phyloP scores from a whole-genome alignment of 176 grass and related monocot genomes.

The Aegilops longissima region DNA sequence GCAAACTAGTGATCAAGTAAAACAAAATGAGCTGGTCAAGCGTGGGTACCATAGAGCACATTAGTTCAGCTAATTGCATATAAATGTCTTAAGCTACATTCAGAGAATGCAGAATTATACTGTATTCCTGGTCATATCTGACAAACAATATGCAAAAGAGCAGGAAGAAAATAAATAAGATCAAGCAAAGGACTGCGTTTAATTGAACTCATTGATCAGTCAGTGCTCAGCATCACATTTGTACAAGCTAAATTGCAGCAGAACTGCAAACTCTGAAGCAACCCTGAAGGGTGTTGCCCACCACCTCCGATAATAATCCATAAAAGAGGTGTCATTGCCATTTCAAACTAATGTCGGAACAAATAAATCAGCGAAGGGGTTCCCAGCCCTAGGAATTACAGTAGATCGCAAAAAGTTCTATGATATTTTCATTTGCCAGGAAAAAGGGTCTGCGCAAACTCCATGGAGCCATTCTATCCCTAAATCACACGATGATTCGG shows the following conservation, averaged over 20 bases:
- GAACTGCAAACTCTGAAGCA: not conserved
- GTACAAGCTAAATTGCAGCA: not conserved
- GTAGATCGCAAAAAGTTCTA: no score
- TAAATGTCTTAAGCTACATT: not conserved
- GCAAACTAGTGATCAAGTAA: not conserved
- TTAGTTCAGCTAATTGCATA: not conserved
- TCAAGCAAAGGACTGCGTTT: not conserved
- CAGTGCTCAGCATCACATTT: not conserved
- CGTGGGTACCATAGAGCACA: not conserved
- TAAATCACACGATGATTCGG: not conserved
- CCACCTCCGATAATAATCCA: not conserved
- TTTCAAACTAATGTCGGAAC: not conserved
- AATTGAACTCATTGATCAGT: not conserved
- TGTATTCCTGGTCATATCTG: not conserved
- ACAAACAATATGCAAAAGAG: not conserved
- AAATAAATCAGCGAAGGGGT: not conserved
- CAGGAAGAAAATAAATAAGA: not conserved
- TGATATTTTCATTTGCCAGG: no score
- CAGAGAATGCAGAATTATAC: not conserved
- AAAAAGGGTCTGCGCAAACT: no score
- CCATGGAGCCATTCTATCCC: not conserved
- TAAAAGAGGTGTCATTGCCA: not conserved
- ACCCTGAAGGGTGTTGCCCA: not conserved
- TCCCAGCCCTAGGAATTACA: not conserved
- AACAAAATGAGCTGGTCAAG: not conserved